These are phyloP conservation scores for Ustanciosporium gigantosporum DNA, from an alignment of 1,284 basidiomycete genomes.

Conservation along the genomic window DNA sequence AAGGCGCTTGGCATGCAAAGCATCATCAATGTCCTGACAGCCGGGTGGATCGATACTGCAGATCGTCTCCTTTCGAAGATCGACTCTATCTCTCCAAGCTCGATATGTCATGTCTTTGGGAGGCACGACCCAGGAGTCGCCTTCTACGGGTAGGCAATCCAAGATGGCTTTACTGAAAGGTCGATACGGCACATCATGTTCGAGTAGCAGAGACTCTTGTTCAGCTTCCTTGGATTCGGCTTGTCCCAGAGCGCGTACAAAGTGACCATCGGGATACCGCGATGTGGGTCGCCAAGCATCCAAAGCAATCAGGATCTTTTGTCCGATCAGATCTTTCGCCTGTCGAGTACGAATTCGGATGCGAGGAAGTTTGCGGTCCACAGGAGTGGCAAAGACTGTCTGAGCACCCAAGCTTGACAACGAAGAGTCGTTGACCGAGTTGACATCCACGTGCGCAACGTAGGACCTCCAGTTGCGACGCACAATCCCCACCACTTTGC, in stretches of 20 bases:
- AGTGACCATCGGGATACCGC: slow-evolving; percentile 95
- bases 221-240: slow-evolving; percentile 95
- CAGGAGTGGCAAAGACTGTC: slow-evolving; percentile 91
- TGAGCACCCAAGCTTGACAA: slow-evolving; percentile 80
- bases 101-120: slow-evolving; percentile 68
- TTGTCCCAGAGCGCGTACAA: slow-evolving; percentile 87
- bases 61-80: slow-evolving; percentile 81
- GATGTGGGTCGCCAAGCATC: slow-evolving; percentile 86
- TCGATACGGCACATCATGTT: slow-evolving; percentile 94
- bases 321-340: slow-evolving; percentile 80
- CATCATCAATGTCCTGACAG: slow-evolving; percentile 99
- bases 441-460: slow-evolving; percentile 92
- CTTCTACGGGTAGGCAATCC: slow-evolving; percentile 85
- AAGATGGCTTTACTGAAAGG: slow-evolving; percentile 94
- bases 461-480: slow-evolving; percentile 92
- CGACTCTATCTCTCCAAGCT: slow-evolving; percentile 84
- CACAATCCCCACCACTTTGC: slow-evolving; percentile 85
- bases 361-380: slow-evolving; percentile 86
- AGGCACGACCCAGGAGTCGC: slow-evolving; percentile 91
- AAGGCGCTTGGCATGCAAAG: slow-evolving; percentile 85
- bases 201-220: slow-evolving; percentile 88
- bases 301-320: slow-evolving; percentile 95
- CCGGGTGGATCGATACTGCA: slow-evolving; percentile 98
- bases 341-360: slow-evolving; percentile 94
- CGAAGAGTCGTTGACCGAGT: slow-evolving; percentile 75